Base-by-base conservation (phyloP, 2,329 filamentous ascomycete species). In the Rhinocladiella similis region DNA sequence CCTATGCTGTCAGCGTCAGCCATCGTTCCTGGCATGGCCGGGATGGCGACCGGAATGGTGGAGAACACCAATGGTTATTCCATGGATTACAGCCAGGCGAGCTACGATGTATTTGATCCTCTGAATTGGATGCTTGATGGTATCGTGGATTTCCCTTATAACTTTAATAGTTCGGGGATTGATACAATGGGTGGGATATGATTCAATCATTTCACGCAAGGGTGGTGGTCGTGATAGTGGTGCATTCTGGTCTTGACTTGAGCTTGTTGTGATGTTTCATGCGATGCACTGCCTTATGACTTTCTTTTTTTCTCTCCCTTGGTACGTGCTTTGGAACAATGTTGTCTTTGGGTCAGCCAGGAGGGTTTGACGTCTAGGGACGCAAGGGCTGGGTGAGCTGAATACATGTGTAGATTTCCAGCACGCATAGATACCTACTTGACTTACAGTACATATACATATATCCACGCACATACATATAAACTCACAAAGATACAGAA, bases 61-160 rank as follows among this genome's bases (percentile, higher is more conserved):
- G 62, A 33, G 6, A 33, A 12, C 29, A 33, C 5, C 29, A 33
- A 64, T 33, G 55, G 62, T 36, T 57, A 56, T 19, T 49, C 55
- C 47, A 62, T 60, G 50, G 63, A 64, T 49, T 60, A 54, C 50
- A 59, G 63, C 33, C 53, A 64, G 25, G 83, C 84, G 9, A 88
- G 85, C 65, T 91, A 91, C 71, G 90, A 96, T 70, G 90, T 95
- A 60, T 96, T 96, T 68, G 91, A 96, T 73, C 90, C 92, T 1
- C 81, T 96, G 66, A 90, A 93, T 71, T 97, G 92, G 92, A 91
- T 96, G 79, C 77, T 97, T 58, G 92, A 97, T 70, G 90, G 90
- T 13, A 79, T 93, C 33, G 79, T 94, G 58, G 89, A 92, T 69
- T 88, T 93, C 69, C 90, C 89, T 62, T 91, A 87, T 68, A 66